These are phyloP conservation scores for Claviceps maximensis DNA, from an alignment of 2,329 filamentous ascomycete genomes.

Conservation along the genomic window DNA sequence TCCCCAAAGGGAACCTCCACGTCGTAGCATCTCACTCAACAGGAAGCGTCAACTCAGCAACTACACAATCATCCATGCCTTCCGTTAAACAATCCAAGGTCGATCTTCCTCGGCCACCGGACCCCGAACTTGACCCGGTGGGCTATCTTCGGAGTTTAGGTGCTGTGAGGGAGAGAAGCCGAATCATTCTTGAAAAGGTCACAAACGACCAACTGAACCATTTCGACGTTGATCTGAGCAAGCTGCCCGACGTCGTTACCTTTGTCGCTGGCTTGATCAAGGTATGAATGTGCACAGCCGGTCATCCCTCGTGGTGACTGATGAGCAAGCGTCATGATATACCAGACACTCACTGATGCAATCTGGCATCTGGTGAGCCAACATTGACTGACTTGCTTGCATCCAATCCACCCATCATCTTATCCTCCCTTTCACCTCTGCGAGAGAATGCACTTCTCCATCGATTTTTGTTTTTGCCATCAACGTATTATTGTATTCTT, in stretches of 20 bases:
- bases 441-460: not conserved
- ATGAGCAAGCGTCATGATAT: not conserved
- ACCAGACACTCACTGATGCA: not conserved
- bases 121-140: slow-evolving; percentile 76
- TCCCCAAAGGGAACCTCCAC: slow-evolving; percentile 27
- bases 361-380: not conserved
- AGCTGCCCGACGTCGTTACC: slow-evolving; percentile 69
- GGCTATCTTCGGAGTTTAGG: slow-evolving; percentile 84
- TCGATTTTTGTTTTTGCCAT: too few species aligned
- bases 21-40: slow-evolving; percentile 34
- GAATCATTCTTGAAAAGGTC: slow-evolving; percentile 63
- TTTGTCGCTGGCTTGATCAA: slow-evolving; percentile 94
- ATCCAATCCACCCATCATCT: not conserved
- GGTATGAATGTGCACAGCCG: slow-evolving; percentile 34
- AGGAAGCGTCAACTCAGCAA: slow-evolving; percentile 37
- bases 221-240: slow-evolving; percentile 77
- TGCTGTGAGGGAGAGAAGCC: slow-evolving; percentile 69
- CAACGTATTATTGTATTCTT: too few species aligned
- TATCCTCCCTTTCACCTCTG: not conserved
- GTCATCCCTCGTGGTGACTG: not conserved
- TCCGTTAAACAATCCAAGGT: slow-evolving; percentile 53
- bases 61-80: slow-evolving; percentile 38
- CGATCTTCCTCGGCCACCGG: slow-evolving; percentile 70
- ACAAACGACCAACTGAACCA: slow-evolving; percentile 65
- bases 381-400: not conserved